Percentiles rank a stretch among this genome's conserved stretches.
Conservation (phyloP, 305 asterid species). For the Fraxinus albicans region DNA sequence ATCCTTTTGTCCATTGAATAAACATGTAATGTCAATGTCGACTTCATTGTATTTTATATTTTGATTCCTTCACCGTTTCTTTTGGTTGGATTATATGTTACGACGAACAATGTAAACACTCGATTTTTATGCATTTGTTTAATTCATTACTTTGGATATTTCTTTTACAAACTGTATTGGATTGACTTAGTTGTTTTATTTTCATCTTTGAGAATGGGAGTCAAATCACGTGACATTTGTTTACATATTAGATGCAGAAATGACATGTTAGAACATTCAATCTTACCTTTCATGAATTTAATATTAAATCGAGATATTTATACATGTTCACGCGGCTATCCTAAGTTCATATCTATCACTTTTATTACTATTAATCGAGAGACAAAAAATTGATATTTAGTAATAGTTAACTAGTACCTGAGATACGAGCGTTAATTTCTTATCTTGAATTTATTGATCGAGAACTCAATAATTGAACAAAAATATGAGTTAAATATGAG, state of each 20-base stretch:
- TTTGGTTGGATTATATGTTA: neutral
- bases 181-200: neutral
- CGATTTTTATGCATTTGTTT: neutral
- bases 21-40: neutral
- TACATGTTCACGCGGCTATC: neutral
- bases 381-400: neutral
- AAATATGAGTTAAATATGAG: neutral
- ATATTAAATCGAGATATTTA: no score
- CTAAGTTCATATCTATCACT: neutral
- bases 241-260: no score
- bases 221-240: neutral
- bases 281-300: no score
- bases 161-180: neutral
- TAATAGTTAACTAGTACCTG: neutral
- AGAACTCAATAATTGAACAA: neutral
- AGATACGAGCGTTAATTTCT: neutral
- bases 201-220: neutral
- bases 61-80: neutral
- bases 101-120: neutral
- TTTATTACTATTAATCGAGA: neutral
- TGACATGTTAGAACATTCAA: neutral
- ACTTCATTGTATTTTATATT: neutral
- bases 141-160: neutral
- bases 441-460: neutral
- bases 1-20: neutral